Evolutionary conservation across 2,329 filamentous ascomycete genomes (phyloP).

Genomic region (Ceratocystis albifundus): DNA sequence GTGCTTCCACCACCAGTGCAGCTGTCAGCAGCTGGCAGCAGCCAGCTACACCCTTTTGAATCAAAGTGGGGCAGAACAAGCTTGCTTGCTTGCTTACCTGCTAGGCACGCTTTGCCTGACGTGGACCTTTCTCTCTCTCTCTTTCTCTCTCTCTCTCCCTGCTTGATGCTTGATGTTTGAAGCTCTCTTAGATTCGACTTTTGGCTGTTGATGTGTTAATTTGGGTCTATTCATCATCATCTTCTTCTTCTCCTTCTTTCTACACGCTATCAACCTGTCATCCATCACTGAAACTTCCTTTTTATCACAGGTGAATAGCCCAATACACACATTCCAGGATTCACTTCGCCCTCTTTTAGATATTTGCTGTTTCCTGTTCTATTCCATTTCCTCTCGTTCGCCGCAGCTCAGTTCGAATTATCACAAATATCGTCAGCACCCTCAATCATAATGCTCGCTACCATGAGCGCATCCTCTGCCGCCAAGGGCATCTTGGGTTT

Average conservation of each 20-base stretch:
- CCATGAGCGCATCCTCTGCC: constrained; percentile 86
- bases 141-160: neutral
- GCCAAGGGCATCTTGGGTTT: constrained; percentile 92
- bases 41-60: neutral
- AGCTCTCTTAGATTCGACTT: constrained; percentile 9
- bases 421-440: neutral
- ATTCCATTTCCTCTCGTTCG: neutral
- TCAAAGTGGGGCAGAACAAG: constrained; percentile 15
- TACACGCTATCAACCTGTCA: neutral
- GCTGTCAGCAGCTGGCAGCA: neutral
- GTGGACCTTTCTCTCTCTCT: constrained; percentile 29
- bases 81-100: neutral
- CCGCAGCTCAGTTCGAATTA: neutral
- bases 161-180: neutral
- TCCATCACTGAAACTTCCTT: neutral
- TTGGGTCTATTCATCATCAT: neutral
- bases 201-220: neutral
- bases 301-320: neutral
- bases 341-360: neutral
- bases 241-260: no score
- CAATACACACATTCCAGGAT: neutral
- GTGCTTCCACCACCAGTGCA: no score
- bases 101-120: constrained; percentile 36
- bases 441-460: constrained; percentile 62
- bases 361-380: neutral